phyloP scores from a whole-genome alignment of 1,139 yeast species.

The Wickerhamiella pararugosa region DNA sequence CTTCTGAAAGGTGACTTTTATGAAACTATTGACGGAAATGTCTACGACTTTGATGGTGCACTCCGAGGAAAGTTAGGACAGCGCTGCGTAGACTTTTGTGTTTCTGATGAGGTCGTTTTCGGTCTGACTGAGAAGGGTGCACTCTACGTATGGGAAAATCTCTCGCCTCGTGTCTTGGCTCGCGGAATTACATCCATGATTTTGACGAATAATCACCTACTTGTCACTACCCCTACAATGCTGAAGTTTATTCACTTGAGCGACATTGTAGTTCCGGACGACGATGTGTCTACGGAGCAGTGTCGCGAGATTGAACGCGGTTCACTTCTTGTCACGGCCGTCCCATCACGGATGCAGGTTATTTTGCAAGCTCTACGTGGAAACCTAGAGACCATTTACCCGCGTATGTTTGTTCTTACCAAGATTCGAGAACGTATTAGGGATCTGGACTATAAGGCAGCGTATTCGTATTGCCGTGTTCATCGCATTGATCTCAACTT shows the following conservation, averaged over 20 bases:
- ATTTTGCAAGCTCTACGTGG: conserved; percentile 93
- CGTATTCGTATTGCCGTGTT: conserved; percentile 71
- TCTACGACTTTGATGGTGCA: conserved; percentile 25
- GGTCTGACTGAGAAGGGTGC: conserved; percentile 13
- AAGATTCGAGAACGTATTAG: conserved; percentile 64
- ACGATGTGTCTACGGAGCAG: conserved; percentile 40
- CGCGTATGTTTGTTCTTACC: conserved; percentile 79
- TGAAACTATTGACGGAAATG: conserved; percentile 51
- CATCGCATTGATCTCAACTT: conserved; percentile 88
- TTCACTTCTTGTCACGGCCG: conserved; percentile 58
- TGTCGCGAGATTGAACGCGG: conserved; percentile 85
- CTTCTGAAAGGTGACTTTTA: conserved; percentile 17
- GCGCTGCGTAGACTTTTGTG: conserved; percentile 13
- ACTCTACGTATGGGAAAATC: conserved; percentile 10
- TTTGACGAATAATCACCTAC: conserved; percentile 54
- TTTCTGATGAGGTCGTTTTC: conserved; percentile 2
- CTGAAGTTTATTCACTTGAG: conserved; percentile 67
- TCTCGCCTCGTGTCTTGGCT: conserved; percentile 29
- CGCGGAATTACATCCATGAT: conserved; percentile 72
- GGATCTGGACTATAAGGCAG: conserved; percentile 42
- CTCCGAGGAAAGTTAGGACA: conserved; percentile 8
- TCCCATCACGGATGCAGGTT: conserved; percentile 74
- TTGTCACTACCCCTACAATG: conserved; percentile 76
- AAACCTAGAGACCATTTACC: conserved; percentile 83
- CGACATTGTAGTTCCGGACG: conserved; percentile 11